A percentile compares a stretch with the other conserved stretches of the same genome.
phyloP scores from a whole-genome alignment of 2,329 filamentous ascomycete genomes.

The Exophiala mesophila region DNA sequence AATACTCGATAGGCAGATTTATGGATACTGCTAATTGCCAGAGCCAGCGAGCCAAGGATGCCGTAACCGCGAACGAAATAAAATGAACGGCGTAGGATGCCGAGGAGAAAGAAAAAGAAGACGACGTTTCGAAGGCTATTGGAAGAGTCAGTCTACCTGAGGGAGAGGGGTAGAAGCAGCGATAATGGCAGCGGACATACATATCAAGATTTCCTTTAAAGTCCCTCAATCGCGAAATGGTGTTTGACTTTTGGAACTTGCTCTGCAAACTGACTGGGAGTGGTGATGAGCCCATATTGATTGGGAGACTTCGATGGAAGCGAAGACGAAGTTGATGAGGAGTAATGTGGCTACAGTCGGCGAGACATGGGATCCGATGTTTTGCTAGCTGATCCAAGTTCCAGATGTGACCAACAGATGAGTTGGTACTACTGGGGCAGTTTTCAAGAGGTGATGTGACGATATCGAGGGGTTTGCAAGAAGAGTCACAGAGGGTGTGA shows the following conservation, averaged over 20 bases:
- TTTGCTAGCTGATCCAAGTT: too few species aligned
- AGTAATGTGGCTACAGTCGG: constrained; percentile 14
- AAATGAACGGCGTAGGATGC: constrained; percentile 73
- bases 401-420: too few species aligned
- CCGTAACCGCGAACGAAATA: constrained; percentile 88
- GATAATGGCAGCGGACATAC: constrained; percentile 31
- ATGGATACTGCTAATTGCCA: constrained; percentile 67
- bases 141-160: not conserved
- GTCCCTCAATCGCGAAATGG: constrained; percentile 31
- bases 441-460: too few species aligned
- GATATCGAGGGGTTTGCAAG: too few species aligned
- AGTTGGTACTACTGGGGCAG: too few species aligned
- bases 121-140: constrained; percentile 75
- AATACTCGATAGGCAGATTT: constrained; percentile 79
- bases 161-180: not conserved
- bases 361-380: constrained; percentile 13
- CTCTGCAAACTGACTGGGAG: constrained; percentile 42
- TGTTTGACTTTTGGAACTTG: constrained; percentile 38
- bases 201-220: constrained; percentile 39
- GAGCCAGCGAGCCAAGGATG: constrained; percentile 68
- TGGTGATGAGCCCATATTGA: constrained; percentile 34
- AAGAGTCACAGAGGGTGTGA: too few species aligned
- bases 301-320: not conserved
- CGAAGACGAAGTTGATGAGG: too few species aligned
- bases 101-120: constrained; percentile 81